Conservation (phyloP, 768 basidiomycete species). For the Cystoderma amianthinum region DNA sequence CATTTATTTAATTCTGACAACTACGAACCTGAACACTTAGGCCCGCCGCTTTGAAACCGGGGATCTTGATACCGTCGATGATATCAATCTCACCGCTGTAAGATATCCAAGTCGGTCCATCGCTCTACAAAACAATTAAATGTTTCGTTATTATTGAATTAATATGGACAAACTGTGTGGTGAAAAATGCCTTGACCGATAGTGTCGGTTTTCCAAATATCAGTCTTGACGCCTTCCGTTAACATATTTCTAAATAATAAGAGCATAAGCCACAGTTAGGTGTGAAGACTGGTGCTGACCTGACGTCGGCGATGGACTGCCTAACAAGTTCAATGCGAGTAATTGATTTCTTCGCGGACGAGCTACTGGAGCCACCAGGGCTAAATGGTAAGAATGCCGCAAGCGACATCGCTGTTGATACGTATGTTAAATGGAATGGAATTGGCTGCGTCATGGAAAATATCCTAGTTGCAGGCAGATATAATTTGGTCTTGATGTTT, state of each 20-base stretch:
- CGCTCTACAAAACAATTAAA: too few relatives aligned
- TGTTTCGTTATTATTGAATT: not conserved
- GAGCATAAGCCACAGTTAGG: not conserved
- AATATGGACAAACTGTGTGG: slow-evolving; percentile 40
- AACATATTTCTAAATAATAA: slow-evolving; percentile 31
- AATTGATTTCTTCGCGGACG: slow-evolving; percentile 10
- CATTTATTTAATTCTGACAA: too few relatives aligned
- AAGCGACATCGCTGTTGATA: slow-evolving; percentile 48
- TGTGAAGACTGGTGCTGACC: slow-evolving; percentile 19
- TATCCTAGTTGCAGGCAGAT: slow-evolving; percentile 52
- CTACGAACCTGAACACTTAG: slow-evolving; percentile 51
- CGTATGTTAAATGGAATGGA: slow-evolving; percentile 60
- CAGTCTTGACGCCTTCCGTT: slow-evolving; percentile 48
- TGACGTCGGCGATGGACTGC: slow-evolving; percentile 63
- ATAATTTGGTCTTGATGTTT: slow-evolving; percentile 34
- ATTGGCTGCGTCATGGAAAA: slow-evolving; percentile 54
- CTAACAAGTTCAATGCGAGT: slow-evolving; percentile 60
- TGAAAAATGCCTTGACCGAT: slow-evolving; percentile 61
- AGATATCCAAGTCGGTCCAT: slow-evolving; percentile 53
- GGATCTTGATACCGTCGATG: slow-evolving; percentile 35
- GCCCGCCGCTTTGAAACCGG: slow-evolving; percentile 63
- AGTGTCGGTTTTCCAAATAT: slow-evolving; percentile 62
- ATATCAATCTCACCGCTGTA: slow-evolving; percentile 61
- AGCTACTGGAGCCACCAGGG: slow-evolving; percentile 32
- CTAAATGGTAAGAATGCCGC: slow-evolving; percentile 54